Percentiles rank a stretch among this genome's conserved stretches.
Conservation (phyloP, 1,139 yeast species). For the Candida sanyaensis region DNA sequence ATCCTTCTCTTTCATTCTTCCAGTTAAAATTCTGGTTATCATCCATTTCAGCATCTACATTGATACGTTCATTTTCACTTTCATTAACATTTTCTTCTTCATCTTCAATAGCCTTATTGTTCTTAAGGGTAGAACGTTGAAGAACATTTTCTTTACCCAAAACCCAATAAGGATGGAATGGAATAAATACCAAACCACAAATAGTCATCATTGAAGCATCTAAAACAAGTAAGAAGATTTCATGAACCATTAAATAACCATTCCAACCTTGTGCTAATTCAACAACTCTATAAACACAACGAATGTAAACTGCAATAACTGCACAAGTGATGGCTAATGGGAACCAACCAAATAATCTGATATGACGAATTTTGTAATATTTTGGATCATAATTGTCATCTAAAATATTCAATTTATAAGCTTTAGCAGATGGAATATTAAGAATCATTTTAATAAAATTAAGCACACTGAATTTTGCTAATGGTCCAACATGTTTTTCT, state of each 20-base stretch:
- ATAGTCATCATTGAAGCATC: conserved; percentile 69
- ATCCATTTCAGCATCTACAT: background rate
- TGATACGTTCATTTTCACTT: background rate
- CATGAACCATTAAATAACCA: conserved; percentile 69
- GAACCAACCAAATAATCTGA: conserved; percentile 42
- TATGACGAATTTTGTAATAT: conserved; percentile 39
- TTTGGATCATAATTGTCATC: conserved; percentile 36
- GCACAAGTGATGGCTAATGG: conserved; percentile 52
- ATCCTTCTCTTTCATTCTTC: too few species aligned
- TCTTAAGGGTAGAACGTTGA: conserved; percentile 11
- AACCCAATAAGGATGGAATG: conserved; percentile 61
- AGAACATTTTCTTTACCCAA: conserved; percentile 35
- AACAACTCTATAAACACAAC: conserved; percentile 77
- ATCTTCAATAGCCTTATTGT: too few species aligned
- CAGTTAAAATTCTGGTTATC: too few species aligned
- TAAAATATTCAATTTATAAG: conserved; percentile 20
- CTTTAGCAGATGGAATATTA: conserved; percentile 15
- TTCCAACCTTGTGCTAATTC: conserved; percentile 77
- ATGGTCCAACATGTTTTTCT: conserved; percentile 16
- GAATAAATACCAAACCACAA: conserved; percentile 41
- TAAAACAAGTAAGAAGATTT: conserved; percentile 69
- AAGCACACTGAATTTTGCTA: conserved; percentile 23
- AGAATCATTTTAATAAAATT: conserved; percentile 32
- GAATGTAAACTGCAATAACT: conserved; percentile 55
- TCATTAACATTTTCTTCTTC: too few species aligned